Evolutionary conservation across 2,329 filamentous ascomycete species (phyloP).

Genomic region (Aspergillus puulaauensis): DNA sequence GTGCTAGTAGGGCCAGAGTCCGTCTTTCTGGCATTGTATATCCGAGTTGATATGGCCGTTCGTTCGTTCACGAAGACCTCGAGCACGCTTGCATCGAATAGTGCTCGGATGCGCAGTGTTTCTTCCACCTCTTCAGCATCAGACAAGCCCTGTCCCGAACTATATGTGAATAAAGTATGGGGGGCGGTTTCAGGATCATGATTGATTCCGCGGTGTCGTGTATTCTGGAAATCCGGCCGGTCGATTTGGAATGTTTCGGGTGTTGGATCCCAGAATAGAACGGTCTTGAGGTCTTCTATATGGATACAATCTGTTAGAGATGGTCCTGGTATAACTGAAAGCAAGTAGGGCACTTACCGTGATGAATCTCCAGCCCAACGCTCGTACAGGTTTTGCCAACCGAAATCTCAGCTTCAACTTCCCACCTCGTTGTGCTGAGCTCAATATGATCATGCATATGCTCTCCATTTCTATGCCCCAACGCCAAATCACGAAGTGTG

Average conservation of each 20-base stretch:
- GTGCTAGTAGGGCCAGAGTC: constrained; percentile 8
- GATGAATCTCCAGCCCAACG: constrained; percentile 32
- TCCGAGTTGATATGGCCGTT: constrained; percentile 41
- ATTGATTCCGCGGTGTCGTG: constrained; percentile 30
- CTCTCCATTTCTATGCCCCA: neutral
- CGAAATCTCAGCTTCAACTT: constrained; percentile 26
- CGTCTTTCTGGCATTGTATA: constrained; percentile 27
- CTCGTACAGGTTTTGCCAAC: constrained; percentile 24
- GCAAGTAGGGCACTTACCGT: constrained; percentile 14
- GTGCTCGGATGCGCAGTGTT: constrained; percentile 41
- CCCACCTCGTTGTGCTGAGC: constrained; percentile 22
- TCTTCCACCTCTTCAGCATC: constrained; percentile 27
- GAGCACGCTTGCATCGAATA: constrained; percentile 45
- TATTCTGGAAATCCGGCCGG: constrained; percentile 21
- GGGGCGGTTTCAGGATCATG: constrained; percentile 40
- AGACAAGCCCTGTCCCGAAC: constrained; percentile 6
- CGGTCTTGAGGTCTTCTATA: constrained; percentile 26
- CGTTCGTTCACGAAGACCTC: constrained; percentile 50
- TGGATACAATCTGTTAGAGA: neutral
- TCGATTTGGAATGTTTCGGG: constrained; percentile 45
- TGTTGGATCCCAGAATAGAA: constrained; percentile 38
- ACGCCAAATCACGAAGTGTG: neutral
- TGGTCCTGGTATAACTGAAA: too few species aligned
- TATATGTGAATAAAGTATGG: constrained; percentile 48
- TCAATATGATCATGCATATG: constrained; percentile 1